phyloP scores from a whole-genome alignment of 768 basidiomycete genomes.

The Artomyces pyxidatus region DNA sequence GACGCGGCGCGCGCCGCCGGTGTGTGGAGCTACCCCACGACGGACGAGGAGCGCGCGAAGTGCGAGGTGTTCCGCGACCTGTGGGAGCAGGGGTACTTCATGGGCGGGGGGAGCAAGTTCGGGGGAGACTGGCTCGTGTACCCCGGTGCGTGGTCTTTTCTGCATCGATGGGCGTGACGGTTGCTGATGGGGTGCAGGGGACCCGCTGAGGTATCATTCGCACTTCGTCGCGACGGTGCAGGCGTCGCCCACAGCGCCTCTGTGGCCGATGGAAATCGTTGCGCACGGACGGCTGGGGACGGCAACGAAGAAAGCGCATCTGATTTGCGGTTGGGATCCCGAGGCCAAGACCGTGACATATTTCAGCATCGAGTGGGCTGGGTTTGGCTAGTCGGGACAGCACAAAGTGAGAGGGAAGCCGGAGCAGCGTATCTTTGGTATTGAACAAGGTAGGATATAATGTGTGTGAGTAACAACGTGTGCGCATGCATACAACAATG shows the following conservation, averaged over 20 bases:
- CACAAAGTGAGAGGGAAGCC: no score
- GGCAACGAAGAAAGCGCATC: slow-evolving; percentile 92
- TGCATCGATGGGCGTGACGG: neutral
- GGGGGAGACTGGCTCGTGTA: slow-evolving; percentile 96
- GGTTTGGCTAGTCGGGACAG: slow-evolving; percentile 81
- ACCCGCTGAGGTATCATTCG: slow-evolving; percentile 93
- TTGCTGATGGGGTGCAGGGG: slow-evolving; percentile 41
- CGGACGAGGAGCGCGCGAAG: slow-evolving; percentile 56
- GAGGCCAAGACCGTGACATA: slow-evolving; percentile 57
- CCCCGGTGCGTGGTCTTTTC: slow-evolving; percentile 56
- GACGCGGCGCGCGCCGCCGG: slow-evolving; percentile 54
- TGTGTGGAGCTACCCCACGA: slow-evolving; percentile 71
- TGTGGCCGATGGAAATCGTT: slow-evolving; percentile 90
- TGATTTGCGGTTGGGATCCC: slow-evolving; percentile 86
- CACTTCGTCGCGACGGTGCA: slow-evolving; percentile 87
- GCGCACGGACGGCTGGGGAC: slow-evolving; percentile 94
- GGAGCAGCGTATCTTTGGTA: no score
- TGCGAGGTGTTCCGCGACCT: slow-evolving; percentile 75
- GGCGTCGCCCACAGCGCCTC: slow-evolving; percentile 44
- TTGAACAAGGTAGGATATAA: neutral
- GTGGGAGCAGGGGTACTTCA: slow-evolving; percentile 77
- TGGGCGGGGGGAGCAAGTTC: slow-evolving; percentile 89
- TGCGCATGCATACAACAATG: neutral
- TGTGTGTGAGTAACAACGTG: neutral
- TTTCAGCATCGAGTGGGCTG: slow-evolving; percentile 85